Base-by-base conservation (phyloP, 805 yeast species). In the Peterozyma toletana region DNA sequence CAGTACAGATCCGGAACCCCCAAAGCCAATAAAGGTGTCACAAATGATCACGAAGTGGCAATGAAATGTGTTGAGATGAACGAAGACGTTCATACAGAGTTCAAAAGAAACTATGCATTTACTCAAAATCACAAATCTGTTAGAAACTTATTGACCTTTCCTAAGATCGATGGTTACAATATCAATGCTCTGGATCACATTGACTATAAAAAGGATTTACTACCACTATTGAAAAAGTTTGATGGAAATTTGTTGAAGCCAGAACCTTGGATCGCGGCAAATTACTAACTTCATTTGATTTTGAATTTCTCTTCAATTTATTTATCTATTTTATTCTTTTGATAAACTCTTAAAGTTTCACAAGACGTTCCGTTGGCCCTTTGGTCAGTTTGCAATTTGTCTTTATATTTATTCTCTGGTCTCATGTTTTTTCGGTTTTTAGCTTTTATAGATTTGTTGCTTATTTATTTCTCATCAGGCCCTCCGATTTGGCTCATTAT, bases 191-290 rank as follows among this genome's bases (percentile, higher is more conserved):
- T 45, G 41, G 38, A 39, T 9, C 29, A 37, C 9, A 40, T 41
- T 3, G 27, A 41, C 21, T 41, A 30, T 15, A 42, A 38, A 3
- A 33, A n/a, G 11, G 29, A 35, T 5, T 30, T 39, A 16, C 14
- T 33, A 5, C 48, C 45, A 14, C 14, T 41, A 33, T 41, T 45
- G 48, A 21, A 42, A 27, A 37, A 45, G 31, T 42, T 45, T 18
- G 44, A 45, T 37, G 45, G 43, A 4, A 15, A 33, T 21, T 44
- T 44, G 37, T 40, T 44, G 29, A 38, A 39, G 16, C 46, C 46
- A 11, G 46, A 44, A 35, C 46, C 46, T 34, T 44, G 27, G 27
- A 21, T 21, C 27, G 27, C 27, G 7, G 27, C 4, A 21, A 21
- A 21, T 21, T 21, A 21, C 27, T 21, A 7, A 21, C 27, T 21